A percentile compares a stretch with the other conserved stretches of the same genome.
Conservation (phyloP, 768 basidiomycete species). For the Nidularia pulvinata region DNA sequence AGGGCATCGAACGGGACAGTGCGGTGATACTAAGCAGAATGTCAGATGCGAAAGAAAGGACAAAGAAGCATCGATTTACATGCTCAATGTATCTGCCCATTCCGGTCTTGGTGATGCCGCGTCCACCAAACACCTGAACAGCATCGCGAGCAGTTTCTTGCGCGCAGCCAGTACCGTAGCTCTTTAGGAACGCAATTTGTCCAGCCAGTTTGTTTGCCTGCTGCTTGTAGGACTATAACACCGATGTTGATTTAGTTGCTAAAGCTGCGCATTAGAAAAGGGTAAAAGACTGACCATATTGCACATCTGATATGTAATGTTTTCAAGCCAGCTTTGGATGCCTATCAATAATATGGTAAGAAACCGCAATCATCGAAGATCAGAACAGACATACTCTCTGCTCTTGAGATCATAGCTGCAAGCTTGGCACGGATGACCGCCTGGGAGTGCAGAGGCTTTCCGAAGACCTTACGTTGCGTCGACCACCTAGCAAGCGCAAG, state of each 20-base stretch:
- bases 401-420: slow-evolving; percentile 85
- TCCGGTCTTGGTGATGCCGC: slow-evolving; percentile 81
- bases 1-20: slow-evolving; percentile 69
- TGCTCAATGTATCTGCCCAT: slow-evolving; percentile 82
- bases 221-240: slow-evolving; percentile 61
- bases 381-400: slow-evolving; percentile 32
- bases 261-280: not conserved
- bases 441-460: slow-evolving; percentile 81
- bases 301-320: slow-evolving; percentile 86
- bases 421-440: slow-evolving; percentile 89
- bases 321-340: slow-evolving; percentile 82
- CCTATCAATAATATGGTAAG: slow-evolving; percentile 35
- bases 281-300: slow-evolving; percentile 57
- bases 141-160: slow-evolving; percentile 65
- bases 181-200: slow-evolving; percentile 76
- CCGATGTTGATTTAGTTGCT: not conserved
- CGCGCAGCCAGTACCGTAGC: slow-evolving; percentile 57
- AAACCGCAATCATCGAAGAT: not conserved
- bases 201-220: slow-evolving; percentile 75
- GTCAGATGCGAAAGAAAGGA: slow-evolving; percentile 5
- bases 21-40: slow-evolving; percentile 53
- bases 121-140: slow-evolving; percentile 77
- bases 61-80: slow-evolving; percentile 31
- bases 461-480: slow-evolving; percentile 88
- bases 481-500: slow-evolving; percentile 58